Base-by-base conservation (phyloP, 768 basidiomycete genomes). In the Lyophyllum decastes region DNA sequence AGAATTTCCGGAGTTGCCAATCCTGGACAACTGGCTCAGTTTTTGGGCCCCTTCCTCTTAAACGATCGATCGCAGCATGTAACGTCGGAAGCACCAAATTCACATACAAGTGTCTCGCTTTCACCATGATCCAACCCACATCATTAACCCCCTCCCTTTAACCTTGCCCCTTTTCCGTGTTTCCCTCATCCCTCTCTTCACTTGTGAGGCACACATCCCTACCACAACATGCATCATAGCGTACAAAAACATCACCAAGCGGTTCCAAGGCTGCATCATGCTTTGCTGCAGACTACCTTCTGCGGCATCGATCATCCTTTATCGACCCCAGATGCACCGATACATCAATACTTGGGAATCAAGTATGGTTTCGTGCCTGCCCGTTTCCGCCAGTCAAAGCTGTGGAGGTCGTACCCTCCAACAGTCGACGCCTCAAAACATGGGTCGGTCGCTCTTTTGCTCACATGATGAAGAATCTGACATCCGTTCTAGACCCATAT, bases 341-440 rank as follows among this genome's bases (percentile, higher is more conserved):
- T 92, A 59, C 84, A 88, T 64, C 90, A 91, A 66, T 92, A 84
- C 64, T 82, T 84, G 21, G 90, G 90, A 38, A 86, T 92, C 66
- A 90, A 89, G 74, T 92, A 91, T 62, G 90, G 88, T 22, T 76
- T 77, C 21, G 78, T 91, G 14, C 88, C 88, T 24, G 85, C 83
- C 35, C 87, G 90, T 48, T 92, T 92, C 66, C 84, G 89, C 52
- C 89, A 88, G 71, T 91, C 90, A 1, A 78, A 76, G 57, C 75
- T 91, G 27, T 82, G 74, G 65, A 79, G 80, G 10, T 72, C 80
- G 4, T 89, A 89, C 63, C 81, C 84, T 25, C 68, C 78, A 9
- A 69, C 77, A 44, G 84, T 85, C 8, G 85, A 89, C 63, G 86
- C 88, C 62, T 81, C 87, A 49, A 79, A 77, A 61, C 77, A 84